phyloP scores from a whole-genome alignment of 257 asterid species.

The Anisodus acutangulus region DNA sequence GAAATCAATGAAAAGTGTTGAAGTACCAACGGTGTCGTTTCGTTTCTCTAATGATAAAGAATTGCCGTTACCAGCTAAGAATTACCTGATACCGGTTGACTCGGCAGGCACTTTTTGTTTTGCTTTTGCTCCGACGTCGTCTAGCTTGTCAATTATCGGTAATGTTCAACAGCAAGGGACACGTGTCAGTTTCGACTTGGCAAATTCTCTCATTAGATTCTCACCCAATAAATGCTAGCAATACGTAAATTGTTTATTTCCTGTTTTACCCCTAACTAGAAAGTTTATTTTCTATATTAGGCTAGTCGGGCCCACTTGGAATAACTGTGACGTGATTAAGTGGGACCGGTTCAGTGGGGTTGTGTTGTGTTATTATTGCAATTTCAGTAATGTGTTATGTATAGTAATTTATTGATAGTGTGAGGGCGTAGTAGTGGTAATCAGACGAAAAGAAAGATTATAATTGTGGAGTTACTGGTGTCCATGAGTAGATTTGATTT shows the following conservation, averaged over 20 bases:
- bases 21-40: constrained; percentile 93
- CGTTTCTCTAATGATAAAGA: constrained; percentile 76
- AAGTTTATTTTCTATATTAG: background rate
- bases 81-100: constrained; percentile 89
- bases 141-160: constrained; percentile 77
- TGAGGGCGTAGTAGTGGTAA: background rate
- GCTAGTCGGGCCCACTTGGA: constrained; percentile 4
- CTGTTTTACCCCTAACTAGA: constrained; percentile 2
- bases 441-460: background rate
- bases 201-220: constrained; percentile 68
- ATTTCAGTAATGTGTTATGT: background rate
- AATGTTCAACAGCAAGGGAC: constrained; percentile 98
- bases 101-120: constrained; percentile 84
- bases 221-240: constrained; percentile 68
- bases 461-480: background rate
- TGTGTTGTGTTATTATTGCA: constrained; percentile 13
- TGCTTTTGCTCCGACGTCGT: constrained; percentile 90
- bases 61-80: constrained; percentile 79
- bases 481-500: background rate
- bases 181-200: constrained; percentile 84
- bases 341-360: constrained; percentile 25
- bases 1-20: constrained; percentile 73
- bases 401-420: constrained; percentile 13
- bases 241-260: background rate
- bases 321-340: constrained; percentile 31